Evolutionary conservation across 2,329 filamentous ascomycete genomes (phyloP), one percentile per base, ranked within the genome.

Genomic region (Cladosporium phlei): DNA sequence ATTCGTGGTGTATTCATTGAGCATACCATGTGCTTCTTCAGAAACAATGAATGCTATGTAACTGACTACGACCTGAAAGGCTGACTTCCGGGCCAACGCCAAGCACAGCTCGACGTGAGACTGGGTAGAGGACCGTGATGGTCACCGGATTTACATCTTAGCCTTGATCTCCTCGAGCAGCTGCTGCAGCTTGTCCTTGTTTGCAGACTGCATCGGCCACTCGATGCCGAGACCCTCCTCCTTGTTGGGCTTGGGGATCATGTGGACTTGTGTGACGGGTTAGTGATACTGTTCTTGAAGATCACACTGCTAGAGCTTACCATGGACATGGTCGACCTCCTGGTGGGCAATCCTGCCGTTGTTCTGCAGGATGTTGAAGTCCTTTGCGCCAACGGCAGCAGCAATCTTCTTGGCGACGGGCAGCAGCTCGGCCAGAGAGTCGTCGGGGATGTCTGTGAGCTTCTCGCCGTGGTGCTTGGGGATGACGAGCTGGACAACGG

Each of bases 341-440:
- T 97, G 93, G 68, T 98, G 93, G 14, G 93, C 93, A 60, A 91
- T 79, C 17, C 79, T 75, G 43, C 93, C 93, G 63, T 98, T 98
- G 72, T 98, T 98, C 73, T 98, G 93, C 50, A 98, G 73, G 38
- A 98, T 79, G 64, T 98, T 98, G 76, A 88, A 98, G 67, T 97
- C 79, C 42, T 75, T 72, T 3, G 85, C 83, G 28, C 87, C 87
- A 3, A 80, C 82, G 21, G 89, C 91, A 16, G 74, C 69, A 38
- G 85, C 89, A 38, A 98, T 80, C 68, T 86, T 91, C 78, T 95
- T 96, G 38, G 88, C 84, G 12, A 94, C 81, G 33, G 87, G 85
- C 76, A 98, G 71, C 50, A 98, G 77, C 69, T 97, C 93, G 42
- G 71, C 65, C 47, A 98, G 77, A 56, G 87, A 75, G 46, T 95